Evolutionary conservation across 75 land plant genomes (phyloP), one percentile per base, ranked within the genome.

Genomic region (Cryptomeria japonica): DNA sequence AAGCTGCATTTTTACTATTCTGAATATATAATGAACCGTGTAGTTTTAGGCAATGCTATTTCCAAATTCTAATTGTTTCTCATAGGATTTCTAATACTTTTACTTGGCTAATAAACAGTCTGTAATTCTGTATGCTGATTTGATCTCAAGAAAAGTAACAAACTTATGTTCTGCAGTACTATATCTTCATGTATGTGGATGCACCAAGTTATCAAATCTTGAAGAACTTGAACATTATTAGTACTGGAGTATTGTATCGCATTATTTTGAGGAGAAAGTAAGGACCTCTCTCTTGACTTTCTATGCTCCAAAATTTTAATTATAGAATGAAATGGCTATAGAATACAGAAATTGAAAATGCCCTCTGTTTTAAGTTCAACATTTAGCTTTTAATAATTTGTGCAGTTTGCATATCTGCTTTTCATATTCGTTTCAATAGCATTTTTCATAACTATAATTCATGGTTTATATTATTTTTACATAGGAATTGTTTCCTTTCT

Each of bases 141-240:
- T 75, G 28, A 37, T 82, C 47, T 46, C 84, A 44, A n/a, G n/a
- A 39, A 41, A n/a, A 3, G 1, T 87, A 36, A 84, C 53, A 31
- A 1, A 44, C 5, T 80, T 53, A 38, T 18, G 36, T 85, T 49
- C 84, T 39, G 41, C 92, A 97, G 98, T 97, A 97, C 88, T 97
- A 97, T 88, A 96, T 97, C 83, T 97, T 97, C 89, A 91, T 96
- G 7, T 97, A 96, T 89, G 98, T 97, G 80, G 98, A 97, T 89
- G 97, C 98, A 15, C 98, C 98, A 12, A 94, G 95, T n/a, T 97
- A 97, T 85, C 98, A 97, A 88, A 95, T 97, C 75, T 86, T 97
- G 88, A 97, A 97, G 90, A 97, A 97, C 80, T 86, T 97, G 38
- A 97, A 97, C 87, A 97, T 97, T 37, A 95, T 97, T 86, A 94